Percentiles rank a stretch among this genome's conserved stretches.
Conservation (phyloP, 495 filamentous ascomycete genomes). For the Podospora appendiculata region DNA sequence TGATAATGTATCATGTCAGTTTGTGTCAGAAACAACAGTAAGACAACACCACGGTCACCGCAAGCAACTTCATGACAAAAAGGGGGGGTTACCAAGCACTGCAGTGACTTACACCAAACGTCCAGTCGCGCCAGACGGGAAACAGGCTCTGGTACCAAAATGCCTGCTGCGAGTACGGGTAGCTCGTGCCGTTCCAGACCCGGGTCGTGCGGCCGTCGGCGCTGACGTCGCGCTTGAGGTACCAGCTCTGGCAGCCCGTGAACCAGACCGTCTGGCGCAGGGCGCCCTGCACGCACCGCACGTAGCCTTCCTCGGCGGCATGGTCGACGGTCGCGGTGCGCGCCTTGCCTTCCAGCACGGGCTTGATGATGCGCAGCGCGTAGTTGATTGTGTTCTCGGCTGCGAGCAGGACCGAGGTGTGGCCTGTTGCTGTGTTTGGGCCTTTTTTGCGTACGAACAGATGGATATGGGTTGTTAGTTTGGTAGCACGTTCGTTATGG, state of each 20-base stretch:
- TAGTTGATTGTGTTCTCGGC: slow-evolving; percentile 33
- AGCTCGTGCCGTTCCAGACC: slow-evolving; percentile 4
- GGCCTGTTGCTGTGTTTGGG: slow-evolving; percentile 35
- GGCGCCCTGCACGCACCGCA: slow-evolving; percentile 14
- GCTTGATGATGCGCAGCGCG: slow-evolving; percentile 19
- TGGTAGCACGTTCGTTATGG: too few relatives aligned
- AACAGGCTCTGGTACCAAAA: slow-evolving; percentile 3
- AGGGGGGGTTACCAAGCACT: not conserved
- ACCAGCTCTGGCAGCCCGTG: slow-evolving; percentile 31
- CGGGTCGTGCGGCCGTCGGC: not conserved
- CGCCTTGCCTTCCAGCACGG: slow-evolving; percentile 27
- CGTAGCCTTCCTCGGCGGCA: slow-evolving; percentile 22
- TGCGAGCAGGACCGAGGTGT: slow-evolving; percentile 32
- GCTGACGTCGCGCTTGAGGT: slow-evolving; percentile 16
- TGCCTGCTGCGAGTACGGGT: slow-evolving; percentile 5
- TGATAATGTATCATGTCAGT: not conserved
- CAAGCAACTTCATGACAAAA: too few relatives aligned
- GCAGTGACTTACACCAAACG: not conserved
- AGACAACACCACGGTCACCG: too few relatives aligned
- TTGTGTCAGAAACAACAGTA: too few relatives aligned
- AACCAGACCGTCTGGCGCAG: slow-evolving; percentile 21
- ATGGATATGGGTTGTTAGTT: too few relatives aligned
- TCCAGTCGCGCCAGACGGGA: slow-evolving; percentile 4
- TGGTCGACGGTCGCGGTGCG: slow-evolving; percentile 25
- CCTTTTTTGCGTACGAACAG: too few relatives aligned